Base-by-base conservation (phyloP, 2,329 filamentous ascomycete genomes). In the Volutella citrinella region DNA sequence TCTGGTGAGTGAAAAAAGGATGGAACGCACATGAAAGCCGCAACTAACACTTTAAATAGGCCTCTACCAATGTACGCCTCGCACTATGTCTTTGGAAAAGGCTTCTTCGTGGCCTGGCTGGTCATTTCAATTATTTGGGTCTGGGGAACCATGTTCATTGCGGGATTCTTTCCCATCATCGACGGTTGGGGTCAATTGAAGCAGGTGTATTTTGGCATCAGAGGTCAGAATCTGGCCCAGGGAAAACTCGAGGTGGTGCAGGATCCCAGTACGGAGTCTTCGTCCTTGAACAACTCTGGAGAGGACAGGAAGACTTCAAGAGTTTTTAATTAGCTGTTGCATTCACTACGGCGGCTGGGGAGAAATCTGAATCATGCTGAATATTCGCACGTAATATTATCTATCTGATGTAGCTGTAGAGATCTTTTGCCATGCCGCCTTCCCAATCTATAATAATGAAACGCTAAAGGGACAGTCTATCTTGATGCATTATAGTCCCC, bases 41-140 rank as follows among this genome's bases (percentile, higher is more conserved):
- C 26, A 9, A 6, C 40, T 46, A 32, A 39, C 24, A 14, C 11
- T 3, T 8, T 4, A 8, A n/a, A 6, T 20, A 58, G 54, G 57
- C 72, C 72, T 1, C 54, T 76, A 27, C 71, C 71, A 0, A 76
- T 76, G 70, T 76, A 76, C 43, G 72, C 64, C 0, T 62, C 69
- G 1, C 61, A 64, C 8, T 74, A 74, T 35, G 54, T 74, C 0
- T 75, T 74, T 42, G 56, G 57, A 3, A 66, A 68, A 34, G 52
- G 51, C 20, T 76, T 76, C 40, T 76, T 68, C 30, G 53, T 57
- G 2, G 72, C 69, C 0, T 76, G 72, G 72, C 51, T 76, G 2
- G 58, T 70, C 0, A 53, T 76, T 1, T 62, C 64, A 0, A 69
- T 76, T 12, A 66, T 76, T 19, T 76, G 72, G 71, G 60, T 74